Evolutionary conservation across 2,329 filamentous ascomycete species (phyloP).

Genomic region (Orbilia javanica): DNA sequence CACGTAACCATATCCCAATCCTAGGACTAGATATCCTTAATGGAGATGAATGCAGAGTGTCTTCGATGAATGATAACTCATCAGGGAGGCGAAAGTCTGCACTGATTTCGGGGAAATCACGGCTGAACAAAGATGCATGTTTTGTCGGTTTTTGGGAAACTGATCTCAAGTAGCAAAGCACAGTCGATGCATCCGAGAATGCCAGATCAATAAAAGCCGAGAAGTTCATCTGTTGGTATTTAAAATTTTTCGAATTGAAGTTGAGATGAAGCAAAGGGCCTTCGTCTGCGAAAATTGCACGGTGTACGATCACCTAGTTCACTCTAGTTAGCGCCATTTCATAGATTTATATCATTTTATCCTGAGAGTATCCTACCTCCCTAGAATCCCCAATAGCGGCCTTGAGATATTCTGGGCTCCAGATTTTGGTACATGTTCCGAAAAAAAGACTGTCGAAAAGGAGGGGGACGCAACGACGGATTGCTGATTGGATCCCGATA

Average conservation of each 20-base stretch:
- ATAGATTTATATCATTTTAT: not conserved
- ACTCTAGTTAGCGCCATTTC: not conserved
- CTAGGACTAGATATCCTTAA: conserved; percentile 79
- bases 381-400: conserved; percentile 73
- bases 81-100: conserved; percentile 78
- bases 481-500: conserved; percentile 10
- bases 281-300: conserved; percentile 67
- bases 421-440: conserved; percentile 75
- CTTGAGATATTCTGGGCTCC: conserved; percentile 78
- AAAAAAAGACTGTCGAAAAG: conserved; percentile 76
- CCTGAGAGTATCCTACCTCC: conserved; percentile 68
- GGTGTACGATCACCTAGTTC: conserved; percentile 73
- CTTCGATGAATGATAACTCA: conserved; percentile 71
- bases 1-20: conserved; percentile 82
- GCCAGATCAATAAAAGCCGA: conserved; percentile 74
- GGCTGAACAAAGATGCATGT: conserved; percentile 67
- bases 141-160: conserved; percentile 44
- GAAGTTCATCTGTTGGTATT: conserved; percentile 78
- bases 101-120: conserved; percentile 79
- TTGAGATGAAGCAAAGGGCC: conserved; percentile 74
- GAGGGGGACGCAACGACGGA: conserved; percentile 67
- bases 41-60: conserved; percentile 81
- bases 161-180: conserved; percentile 44
- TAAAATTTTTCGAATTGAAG: conserved; percentile 86
- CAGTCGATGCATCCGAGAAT: conserved; percentile 33